phyloP scores from a whole-genome alignment of 202 grass and related monocot genomes.

The Cymbopogon flexuosus region DNA sequence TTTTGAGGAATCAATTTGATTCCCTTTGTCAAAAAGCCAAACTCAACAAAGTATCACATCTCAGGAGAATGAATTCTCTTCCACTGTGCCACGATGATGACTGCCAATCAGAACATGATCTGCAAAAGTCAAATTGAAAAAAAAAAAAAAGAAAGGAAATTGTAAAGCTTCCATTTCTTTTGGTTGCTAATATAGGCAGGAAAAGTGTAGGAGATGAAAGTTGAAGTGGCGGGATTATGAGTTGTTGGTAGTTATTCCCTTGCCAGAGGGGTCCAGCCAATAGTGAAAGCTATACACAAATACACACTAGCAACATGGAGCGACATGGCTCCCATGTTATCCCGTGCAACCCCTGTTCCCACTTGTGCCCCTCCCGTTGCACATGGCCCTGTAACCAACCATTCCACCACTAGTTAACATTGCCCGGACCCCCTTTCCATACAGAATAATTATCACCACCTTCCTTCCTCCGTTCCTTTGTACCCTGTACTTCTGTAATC shows the following conservation, averaged over 20 bases:
- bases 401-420: slow-evolving; percentile 42
- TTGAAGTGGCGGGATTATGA: slow-evolving; percentile 35
- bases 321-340: slow-evolving; percentile 77
- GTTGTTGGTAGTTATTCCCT: slow-evolving; percentile 42
- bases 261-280: slow-evolving; percentile 70
- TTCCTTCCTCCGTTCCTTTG: slow-evolving; percentile 34
- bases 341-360: slow-evolving; percentile 74
- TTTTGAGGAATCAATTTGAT: slow-evolving; percentile 34
- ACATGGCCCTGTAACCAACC: slow-evolving; percentile 63
- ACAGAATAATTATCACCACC: slow-evolving; percentile 47
- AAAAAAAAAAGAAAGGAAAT: slow-evolving; percentile 16
- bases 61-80: slow-evolving; percentile 34
- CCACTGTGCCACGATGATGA: slow-evolving; percentile 1
- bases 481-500: slow-evolving; percentile 39
- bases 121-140: slow-evolving; percentile 35
- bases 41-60: slow-evolving; percentile 34
- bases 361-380: slow-evolving; percentile 62
- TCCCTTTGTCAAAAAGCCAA: slow-evolving; percentile 24
- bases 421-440: slow-evolving; percentile 42
- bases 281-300: slow-evolving; percentile 66
- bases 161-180: slow-evolving; percentile 46
- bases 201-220: slow-evolving; percentile 51
- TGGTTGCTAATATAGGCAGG: slow-evolving; percentile 31
- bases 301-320: slow-evolving; percentile 66
- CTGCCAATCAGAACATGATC: slow-evolving; percentile 27